These are phyloP conservation scores for Filosporella fistucella DNA, from an alignment of 495 filamentous ascomycete genomes.

Conservation along the genomic window DNA sequence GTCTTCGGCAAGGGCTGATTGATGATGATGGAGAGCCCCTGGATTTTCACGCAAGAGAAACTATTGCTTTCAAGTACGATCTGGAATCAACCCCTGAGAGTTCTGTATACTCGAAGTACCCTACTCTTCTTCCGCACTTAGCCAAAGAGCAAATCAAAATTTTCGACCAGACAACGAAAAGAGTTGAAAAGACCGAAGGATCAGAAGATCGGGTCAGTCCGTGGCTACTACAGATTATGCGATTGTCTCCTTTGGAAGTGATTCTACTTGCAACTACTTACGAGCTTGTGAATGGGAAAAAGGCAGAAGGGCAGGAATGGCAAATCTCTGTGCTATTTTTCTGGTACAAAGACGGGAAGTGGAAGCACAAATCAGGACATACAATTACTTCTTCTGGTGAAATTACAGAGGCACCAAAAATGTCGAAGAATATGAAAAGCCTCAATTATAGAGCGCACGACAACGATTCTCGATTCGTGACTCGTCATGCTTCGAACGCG, in stretches of 20 bases:
- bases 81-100: conserved; percentile 2
- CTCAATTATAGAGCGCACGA: too few relatives aligned
- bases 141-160: neutral
- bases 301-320: neutral
- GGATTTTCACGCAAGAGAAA: conserved; percentile 3
- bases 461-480: too few relatives aligned
- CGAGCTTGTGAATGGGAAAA: neutral
- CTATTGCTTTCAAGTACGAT: conserved; percentile 1
- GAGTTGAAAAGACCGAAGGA: neutral
- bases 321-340: conserved; percentile 7
- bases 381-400: too few relatives aligned
- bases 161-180: neutral
- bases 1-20: conserved; percentile 5
- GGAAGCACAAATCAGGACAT: too few relatives aligned
- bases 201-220: conserved; percentile 5
- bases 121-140: conserved; percentile 5
- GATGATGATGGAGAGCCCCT: conserved; percentile 14
- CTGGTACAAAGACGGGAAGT: conserved; percentile 16
- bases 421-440: too few relatives aligned
- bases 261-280: conserved; percentile 12
- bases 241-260: conserved; percentile 11
- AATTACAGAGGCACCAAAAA: too few relatives aligned
- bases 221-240: conserved; percentile 10
- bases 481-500: too few relatives aligned
- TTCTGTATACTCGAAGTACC: conserved; percentile 12